phyloP scores from a whole-genome alignment of 2,329 filamentous ascomycete genomes.

The Plectosphaerella plurivora region DNA sequence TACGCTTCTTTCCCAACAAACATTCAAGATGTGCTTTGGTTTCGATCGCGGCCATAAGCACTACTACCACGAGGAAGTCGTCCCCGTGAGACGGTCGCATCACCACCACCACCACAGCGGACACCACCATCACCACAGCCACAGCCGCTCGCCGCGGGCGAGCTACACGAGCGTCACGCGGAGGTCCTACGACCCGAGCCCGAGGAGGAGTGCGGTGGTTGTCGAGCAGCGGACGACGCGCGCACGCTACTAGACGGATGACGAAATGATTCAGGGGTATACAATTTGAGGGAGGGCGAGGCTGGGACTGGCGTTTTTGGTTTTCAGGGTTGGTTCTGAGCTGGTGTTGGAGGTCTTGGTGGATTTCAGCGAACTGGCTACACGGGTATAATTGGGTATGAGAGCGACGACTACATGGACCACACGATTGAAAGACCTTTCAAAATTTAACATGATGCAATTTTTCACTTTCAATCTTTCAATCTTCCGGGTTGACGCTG shows the following conservation, averaged over 20 bases:
- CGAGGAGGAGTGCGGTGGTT: constrained; percentile 34
- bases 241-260: constrained; percentile 19
- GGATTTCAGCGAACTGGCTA: no score
- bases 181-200: constrained; percentile 32
- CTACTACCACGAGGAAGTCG: constrained; percentile 52
- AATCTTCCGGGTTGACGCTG: no score
- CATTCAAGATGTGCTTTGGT: constrained; percentile 45
- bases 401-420: no score
- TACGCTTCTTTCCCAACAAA: background rate
- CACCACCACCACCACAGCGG: constrained; percentile 27
- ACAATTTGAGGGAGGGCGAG: background rate
- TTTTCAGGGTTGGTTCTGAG: no score
- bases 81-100: constrained; percentile 37
- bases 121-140: constrained; percentile 27
- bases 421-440: no score
- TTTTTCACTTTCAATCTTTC: no score
- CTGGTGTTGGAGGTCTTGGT: no score
- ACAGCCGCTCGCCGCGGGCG: constrained; percentile 31
- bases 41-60: constrained; percentile 33
- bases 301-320: background rate
- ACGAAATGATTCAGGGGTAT: background rate
- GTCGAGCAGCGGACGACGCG: constrained; percentile 35
- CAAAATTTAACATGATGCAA: no score
- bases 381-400: no score
- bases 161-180: constrained; percentile 37